Percentiles rank a stretch among this genome's conserved stretches.
These are phyloP conservation scores for Fonsecaea multimorphosa DNA, from an alignment of 2,329 filamentous ascomycete genomes.

Conservation along the genomic window DNA sequence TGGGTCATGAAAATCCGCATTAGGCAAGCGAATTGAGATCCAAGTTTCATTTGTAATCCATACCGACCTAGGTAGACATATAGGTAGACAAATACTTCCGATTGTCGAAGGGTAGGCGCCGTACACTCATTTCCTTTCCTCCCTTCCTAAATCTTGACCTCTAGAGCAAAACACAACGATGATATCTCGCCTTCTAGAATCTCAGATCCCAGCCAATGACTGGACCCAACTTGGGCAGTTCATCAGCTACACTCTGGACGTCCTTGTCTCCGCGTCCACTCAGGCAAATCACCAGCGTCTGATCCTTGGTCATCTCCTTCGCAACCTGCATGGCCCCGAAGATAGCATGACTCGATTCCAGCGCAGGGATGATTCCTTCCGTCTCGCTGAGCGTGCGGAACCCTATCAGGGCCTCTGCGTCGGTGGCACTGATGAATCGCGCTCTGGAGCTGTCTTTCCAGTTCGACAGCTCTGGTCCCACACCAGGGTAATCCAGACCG, in stretches of 20 bases:
- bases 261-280: slow-evolving; percentile 97
- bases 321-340: slow-evolving; percentile 87
- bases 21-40: background rate
- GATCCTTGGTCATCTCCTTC: slow-evolving; percentile 81
- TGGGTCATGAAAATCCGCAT: background rate
- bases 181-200: slow-evolving; percentile 48
- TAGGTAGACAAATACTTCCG: background rate
- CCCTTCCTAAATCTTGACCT: background rate
- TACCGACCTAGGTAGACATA: no score
- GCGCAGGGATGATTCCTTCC: slow-evolving; percentile 94
- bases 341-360: slow-evolving; percentile 92
- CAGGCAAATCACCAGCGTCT: slow-evolving; percentile 92
- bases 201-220: slow-evolving; percentile 77
- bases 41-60: background rate
- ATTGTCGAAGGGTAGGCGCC: background rate
- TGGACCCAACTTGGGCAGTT: slow-evolving; percentile 85
- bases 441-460: slow-evolving; percentile 94
- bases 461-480: slow-evolving; percentile 85
- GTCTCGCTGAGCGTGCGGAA: slow-evolving; percentile 85
- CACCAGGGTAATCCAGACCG: slow-evolving; percentile 94
- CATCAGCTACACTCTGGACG: slow-evolving; percentile 95
- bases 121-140: background rate
- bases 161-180: background rate
- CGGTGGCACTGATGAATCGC: slow-evolving; percentile 87
- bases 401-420: slow-evolving; percentile 84